A percentile compares a stretch with the other conserved stretches of the same genome.
phyloP scores from a whole-genome alignment of 2,329 filamentous ascomycete genomes.

The Thielaviopsis musarum region DNA sequence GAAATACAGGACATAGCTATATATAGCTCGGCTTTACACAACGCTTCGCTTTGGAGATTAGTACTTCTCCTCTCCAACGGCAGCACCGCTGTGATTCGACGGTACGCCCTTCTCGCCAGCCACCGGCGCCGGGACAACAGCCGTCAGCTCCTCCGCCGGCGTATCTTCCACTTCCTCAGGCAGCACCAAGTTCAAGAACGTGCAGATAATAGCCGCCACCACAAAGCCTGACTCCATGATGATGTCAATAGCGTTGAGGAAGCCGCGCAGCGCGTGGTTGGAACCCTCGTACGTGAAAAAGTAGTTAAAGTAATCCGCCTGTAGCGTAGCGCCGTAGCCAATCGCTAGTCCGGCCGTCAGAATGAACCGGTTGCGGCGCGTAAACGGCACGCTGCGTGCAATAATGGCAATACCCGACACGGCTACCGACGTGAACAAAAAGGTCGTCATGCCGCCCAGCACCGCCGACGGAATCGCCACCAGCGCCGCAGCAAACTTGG shows the following conservation, averaged over 20 bases:
- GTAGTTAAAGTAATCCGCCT: slow-evolving; percentile 48
- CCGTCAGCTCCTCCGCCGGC: slow-evolving; percentile 1
- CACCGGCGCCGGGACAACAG: background rate
- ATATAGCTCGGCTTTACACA: too few species aligned
- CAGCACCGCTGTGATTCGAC: background rate
- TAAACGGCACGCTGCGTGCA: slow-evolving; percentile 50
- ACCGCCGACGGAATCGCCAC: slow-evolving; percentile 55
- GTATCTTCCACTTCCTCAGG: slow-evolving; percentile 58
- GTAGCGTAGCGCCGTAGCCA: slow-evolving; percentile 53
- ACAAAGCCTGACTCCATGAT: slow-evolving; percentile 63
- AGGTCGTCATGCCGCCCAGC: slow-evolving; percentile 60
- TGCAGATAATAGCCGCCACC: slow-evolving; percentile 54
- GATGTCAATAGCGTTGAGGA: slow-evolving; percentile 56
- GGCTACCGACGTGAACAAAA: slow-evolving; percentile 61
- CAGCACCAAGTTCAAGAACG: slow-evolving; percentile 57
- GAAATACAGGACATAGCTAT: too few species aligned
- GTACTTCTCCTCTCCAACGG: background rate
- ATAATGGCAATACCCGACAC: slow-evolving; percentile 67
- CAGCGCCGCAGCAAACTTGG: slow-evolving; percentile 67
- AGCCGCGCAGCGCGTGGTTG: slow-evolving; percentile 52
- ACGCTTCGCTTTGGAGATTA: background rate
- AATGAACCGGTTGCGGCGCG: slow-evolving; percentile 67
- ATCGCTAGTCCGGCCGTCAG: slow-evolving; percentile 57
- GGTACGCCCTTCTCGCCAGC: background rate
- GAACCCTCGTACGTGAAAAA: slow-evolving; percentile 57